Base-by-base conservation (phyloP, 495 filamentous ascomycete genomes). In the Apiosordaria backusii region DNA sequence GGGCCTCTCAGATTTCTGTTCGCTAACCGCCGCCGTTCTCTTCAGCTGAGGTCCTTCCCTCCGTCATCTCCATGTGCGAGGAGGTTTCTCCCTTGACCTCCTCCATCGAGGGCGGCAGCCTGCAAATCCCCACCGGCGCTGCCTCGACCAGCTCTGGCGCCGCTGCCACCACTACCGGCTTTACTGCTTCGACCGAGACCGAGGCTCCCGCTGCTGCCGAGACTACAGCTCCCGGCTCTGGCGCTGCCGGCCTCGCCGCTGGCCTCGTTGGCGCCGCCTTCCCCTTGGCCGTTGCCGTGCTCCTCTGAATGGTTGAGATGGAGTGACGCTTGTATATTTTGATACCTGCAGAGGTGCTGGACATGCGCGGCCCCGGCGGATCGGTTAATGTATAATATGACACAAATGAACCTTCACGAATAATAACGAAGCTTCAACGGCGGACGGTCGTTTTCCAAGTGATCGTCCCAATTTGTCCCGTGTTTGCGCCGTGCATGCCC, bases 11-110 rank as follows among this genome's bases (percentile, higher is more conserved):
- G 27, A n/a, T n/a, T n/a, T n/a, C n/a, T 61, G 15, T 27, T 40
- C n/a, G n/a, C 59, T 21, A 23, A 35, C 59, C 59, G 13, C n/a
- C 21, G 3, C 4, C 9, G 13, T 19, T 18, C 16, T 9, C 16
- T 24, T 7, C 65, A 71, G 69, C 50, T 40, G 52, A 68, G 69
- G 69, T 71, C 22, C 69, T 71, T 21, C 69, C 69, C 63, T 66
- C 69, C n/a, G 66, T 64, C 10, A 67, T 64, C 52, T n/a, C 50
- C 59, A 54, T 71, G 60, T 71, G 69, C 63, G 65, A 64, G 25
- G 69, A 61, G 19, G 69, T 68, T 27, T 24, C 29, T 57, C 59
- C 64, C 21, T 6, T 55, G 15, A 27, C 60, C 27, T 60, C 63
- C 58, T 16, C 27, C 35, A 60, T 52, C 63, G 35, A 35, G 0